phyloP scores from a whole-genome alignment of 495 filamentous ascomycete species.

The Aspergillus bertholletiae region DNA sequence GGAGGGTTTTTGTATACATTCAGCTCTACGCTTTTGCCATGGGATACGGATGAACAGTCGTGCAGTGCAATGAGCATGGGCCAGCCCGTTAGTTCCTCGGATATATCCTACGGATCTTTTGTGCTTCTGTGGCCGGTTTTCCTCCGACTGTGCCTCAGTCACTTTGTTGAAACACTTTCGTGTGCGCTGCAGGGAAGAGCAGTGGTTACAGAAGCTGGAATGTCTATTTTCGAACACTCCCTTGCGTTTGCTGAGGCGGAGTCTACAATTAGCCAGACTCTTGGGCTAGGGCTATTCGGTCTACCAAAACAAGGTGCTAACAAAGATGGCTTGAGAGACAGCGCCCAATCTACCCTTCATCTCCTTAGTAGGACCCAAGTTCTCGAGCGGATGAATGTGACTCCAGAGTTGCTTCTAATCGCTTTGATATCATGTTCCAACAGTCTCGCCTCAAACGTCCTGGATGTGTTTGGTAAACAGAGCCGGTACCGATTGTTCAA shows the following conservation, averaged over 20 bases:
- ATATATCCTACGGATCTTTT: conserved; percentile 64
- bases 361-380: conserved; percentile 41
- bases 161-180: conserved; percentile 82
- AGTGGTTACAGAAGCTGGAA: conserved; percentile 80
- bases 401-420: conserved; percentile 84
- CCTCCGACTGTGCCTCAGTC: conserved; percentile 71
- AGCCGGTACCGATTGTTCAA: conserved; percentile 73
- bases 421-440: conserved; percentile 84
- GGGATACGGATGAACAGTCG: conserved; percentile 64
- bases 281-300: conserved; percentile 67
- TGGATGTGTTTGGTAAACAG: conserved; percentile 78
- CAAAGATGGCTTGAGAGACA: conserved; percentile 20
- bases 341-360: conserved; percentile 29
- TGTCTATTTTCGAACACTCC: conserved; percentile 96
- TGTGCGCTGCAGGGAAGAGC: conserved; percentile 86
- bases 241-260: conserved; percentile 96
- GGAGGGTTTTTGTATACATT: conserved; percentile 67
- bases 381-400: conserved; percentile 66
- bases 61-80: conserved; percentile 73
- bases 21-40: conserved; percentile 63
- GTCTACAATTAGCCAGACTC: conserved; percentile 69
- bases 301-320: conserved; percentile 33
- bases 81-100: conserved; percentile 42
- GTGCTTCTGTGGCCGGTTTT: conserved; percentile 87
- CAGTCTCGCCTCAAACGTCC: conserved; percentile 77